Base-by-base conservation (phyloP, 2,329 filamentous ascomycete genomes). In the Xenosphaeropsis pyriputrescens region DNA sequence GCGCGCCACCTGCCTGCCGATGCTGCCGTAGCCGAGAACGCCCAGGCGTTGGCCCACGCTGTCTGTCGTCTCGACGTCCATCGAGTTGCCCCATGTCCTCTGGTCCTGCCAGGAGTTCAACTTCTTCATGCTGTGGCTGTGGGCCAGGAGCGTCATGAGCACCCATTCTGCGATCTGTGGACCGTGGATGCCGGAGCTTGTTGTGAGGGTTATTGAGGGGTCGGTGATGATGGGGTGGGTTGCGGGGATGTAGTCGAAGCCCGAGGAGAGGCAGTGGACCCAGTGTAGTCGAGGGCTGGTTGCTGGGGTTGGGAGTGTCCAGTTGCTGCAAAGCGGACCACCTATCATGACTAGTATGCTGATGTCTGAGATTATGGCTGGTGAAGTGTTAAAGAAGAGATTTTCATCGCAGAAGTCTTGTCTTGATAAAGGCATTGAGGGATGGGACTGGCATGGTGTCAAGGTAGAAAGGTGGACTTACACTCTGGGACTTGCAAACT, bases 101-200 rank as follows among this genome's bases (percentile, higher is more conserved):
- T 64, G 51, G 43, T 70, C 71, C 54, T 80, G 76, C 42, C 63
- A 59, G 35, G 75, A 65, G 36, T 76, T 64, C 12, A 72, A 52
- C 19, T 55, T 36, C 32, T 64, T 61, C 51, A 72, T 73, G 18
- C 64, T 58, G 43, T 74, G 70, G 14, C 61, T 65, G 16, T 67
- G 60, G 12, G 31, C 45, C 3, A 62, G 47, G 44, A 52, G 58
- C 0, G 52, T 49, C 8, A 51, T 53, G 32, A 61, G 53, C 1
- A 61, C 58, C 59, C 59, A 62, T 44, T 62, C 59, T 0, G 57
- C 56, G 13, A 62, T 60, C 35, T 60, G 59, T 1, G 55, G 50
- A 1, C 54, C 57, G 35, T 15, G 7, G 12, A n/a, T 15, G 31
- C 31, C 57, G 5, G 49, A 55, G 6, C 52, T 51, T 9, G 54